Conservation (phyloP, 306 rosid genomes). For the Prunus armeniaca region DNA sequence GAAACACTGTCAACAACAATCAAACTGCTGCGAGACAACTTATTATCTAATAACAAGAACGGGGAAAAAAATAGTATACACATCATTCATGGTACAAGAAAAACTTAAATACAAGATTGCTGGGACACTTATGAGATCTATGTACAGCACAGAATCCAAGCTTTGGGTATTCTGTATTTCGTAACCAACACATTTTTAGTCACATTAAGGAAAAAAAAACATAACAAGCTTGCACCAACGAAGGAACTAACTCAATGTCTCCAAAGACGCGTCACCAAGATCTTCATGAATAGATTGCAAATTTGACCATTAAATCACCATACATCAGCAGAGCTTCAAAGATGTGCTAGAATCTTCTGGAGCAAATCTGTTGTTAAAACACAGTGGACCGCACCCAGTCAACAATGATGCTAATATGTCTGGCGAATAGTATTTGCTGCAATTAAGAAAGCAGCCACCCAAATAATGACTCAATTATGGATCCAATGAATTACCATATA, state of each 20-base stretch:
- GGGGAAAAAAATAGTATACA: constrained; percentile 35
- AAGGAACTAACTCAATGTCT: constrained; percentile 48
- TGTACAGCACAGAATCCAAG: constrained; percentile 69
- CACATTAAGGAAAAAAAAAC: constrained; percentile 59
- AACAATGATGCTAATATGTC: constrained; percentile 2
- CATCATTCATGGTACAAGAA: constrained; percentile 50
- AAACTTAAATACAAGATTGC: constrained; percentile 60
- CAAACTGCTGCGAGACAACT: constrained; percentile 33
- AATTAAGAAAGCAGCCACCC: constrained; percentile 11
- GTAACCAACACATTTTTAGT: constrained; percentile 53
- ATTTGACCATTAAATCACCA: constrained; percentile 37
- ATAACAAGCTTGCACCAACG: constrained; percentile 42
- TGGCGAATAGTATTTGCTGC: background rate
- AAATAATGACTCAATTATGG: constrained; percentile 8
- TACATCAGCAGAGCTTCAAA: constrained; percentile 42
- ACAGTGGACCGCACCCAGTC: constrained; percentile 25
- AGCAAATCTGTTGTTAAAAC: constrained; percentile 42
- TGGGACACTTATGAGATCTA: constrained; percentile 54
- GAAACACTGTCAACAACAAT: constrained; percentile 33
- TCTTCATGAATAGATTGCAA: constrained; percentile 31
- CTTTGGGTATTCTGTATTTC: constrained; percentile 53
- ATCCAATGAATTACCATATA: constrained; percentile 40
- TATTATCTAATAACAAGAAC: constrained; percentile 35
- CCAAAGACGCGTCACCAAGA: constrained; percentile 35
- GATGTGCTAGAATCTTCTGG: constrained; percentile 33